Evolutionary conservation across 441 rosid genomes (phyloP).

Genomic region (Mallotus japonicus): DNA sequence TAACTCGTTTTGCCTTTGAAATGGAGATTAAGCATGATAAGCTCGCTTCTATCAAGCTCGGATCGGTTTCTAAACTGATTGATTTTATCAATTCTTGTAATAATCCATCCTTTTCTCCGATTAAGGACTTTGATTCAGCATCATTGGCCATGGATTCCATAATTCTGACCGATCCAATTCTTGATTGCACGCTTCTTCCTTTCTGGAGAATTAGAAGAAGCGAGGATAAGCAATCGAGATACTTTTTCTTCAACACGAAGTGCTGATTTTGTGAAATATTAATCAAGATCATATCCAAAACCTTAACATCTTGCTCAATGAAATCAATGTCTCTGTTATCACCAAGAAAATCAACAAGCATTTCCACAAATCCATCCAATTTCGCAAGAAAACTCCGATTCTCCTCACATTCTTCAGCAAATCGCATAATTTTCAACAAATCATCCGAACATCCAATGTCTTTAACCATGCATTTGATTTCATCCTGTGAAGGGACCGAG

Average conservation of each 20-base stretch:
- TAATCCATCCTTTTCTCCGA: conserved; percentile 54
- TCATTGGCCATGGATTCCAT: conserved; percentile 49
- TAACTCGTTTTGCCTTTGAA: conserved; percentile 48
- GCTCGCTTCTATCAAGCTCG: conserved; percentile 45
- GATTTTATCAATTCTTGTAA: conserved; percentile 39
- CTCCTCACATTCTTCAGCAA: conserved; percentile 49
- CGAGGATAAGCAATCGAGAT: conserved; percentile 24
- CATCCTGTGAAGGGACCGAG: conserved; percentile 36
- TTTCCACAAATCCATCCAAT: conserved; percentile 43
- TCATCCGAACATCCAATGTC: conserved; percentile 26
- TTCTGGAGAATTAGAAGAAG: conserved; percentile 44
- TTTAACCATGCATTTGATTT: conserved; percentile 31
- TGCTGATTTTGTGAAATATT: conserved; percentile 37
- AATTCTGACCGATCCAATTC: conserved; percentile 49
- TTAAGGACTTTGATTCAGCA: conserved; percentile 42
- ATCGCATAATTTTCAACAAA: conserved; percentile 37
- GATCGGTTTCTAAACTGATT: conserved; percentile 40
- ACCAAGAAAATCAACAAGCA: conserved; percentile 48
- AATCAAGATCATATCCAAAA: conserved; percentile 38
- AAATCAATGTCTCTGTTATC: conserved; percentile 29
- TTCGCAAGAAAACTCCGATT: conserved; percentile 49
- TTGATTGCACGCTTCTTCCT: conserved; percentile 38
- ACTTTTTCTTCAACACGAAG: conserved; percentile 32
- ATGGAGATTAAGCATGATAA: conserved; percentile 53
- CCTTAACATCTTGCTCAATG: conserved; percentile 38